Evolutionary conservation across 2,329 filamentous ascomycete genomes (phyloP).

Genomic region (Penicillium concentricum): DNA sequence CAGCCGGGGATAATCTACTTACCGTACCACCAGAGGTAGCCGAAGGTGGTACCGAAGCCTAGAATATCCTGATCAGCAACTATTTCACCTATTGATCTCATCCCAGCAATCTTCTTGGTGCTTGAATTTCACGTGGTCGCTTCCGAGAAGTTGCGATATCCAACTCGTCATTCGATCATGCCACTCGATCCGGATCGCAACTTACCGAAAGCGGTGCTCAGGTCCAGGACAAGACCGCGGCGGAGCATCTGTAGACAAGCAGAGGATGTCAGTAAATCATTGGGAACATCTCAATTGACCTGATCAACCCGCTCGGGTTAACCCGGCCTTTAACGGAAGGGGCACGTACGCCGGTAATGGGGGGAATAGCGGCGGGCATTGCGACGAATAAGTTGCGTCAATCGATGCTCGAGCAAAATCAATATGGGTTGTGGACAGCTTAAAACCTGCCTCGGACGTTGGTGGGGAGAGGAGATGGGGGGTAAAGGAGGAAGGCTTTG

Average conservation of each 20-base stretch:
- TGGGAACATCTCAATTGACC: neutral
- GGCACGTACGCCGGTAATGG: constrained; percentile 49
- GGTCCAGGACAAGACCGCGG: constrained; percentile 63
- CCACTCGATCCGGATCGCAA: constrained; percentile 22
- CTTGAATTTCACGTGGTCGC: neutral
- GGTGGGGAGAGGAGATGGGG: constrained; percentile 23
- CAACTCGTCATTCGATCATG: constrained; percentile 17
- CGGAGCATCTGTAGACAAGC: constrained; percentile 58
- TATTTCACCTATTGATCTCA: neutral
- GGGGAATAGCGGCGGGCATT: constrained; percentile 45
- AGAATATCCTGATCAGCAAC: constrained; percentile 17
- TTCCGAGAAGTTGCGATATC: neutral
- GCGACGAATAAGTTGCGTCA: constrained; percentile 24
- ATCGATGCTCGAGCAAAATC: constrained; percentile 10
- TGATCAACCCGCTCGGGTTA: constrained; percentile 19
- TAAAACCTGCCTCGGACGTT: constrained; percentile 24
- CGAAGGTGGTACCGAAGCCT: constrained; percentile 63
- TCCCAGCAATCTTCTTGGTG: neutral
- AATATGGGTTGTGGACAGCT: constrained; percentile 18
- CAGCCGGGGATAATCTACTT: constrained; percentile 32
- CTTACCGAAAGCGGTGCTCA: constrained; percentile 65
- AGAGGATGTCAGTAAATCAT: constrained; percentile 16
- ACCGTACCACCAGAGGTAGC: constrained; percentile 69
- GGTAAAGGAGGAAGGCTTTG: constrained; percentile 18
- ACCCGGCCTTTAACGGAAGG: constrained; percentile 19